Percentiles rank a stretch among this genome's conserved stretches.
These are phyloP conservation scores for Scytalidium sp. DNA, from an alignment of 2,329 filamentous ascomycete species.

Conservation along the genomic window DNA sequence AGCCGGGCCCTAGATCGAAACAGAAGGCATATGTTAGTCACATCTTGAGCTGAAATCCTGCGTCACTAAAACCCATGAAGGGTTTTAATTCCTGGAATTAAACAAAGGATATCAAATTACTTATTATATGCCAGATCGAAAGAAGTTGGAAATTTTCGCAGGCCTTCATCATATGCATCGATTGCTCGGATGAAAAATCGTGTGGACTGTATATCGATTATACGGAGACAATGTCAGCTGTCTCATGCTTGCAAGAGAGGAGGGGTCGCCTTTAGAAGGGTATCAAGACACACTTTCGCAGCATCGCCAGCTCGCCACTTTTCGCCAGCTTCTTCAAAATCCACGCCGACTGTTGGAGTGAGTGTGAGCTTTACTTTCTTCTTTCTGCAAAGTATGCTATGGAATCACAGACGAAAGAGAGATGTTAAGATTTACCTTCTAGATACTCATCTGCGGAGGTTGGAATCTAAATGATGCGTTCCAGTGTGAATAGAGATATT, in stretches of 20 bases:
- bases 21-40: neutral
- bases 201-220: conserved; percentile 25
- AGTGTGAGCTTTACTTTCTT: conserved; percentile 3
- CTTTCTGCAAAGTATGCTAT: neutral
- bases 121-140: conserved; percentile 77
- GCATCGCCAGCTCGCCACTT: conserved; percentile 74
- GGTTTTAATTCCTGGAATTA: no score
- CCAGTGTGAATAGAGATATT: conserved; percentile 6
- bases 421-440: conserved; percentile 40
- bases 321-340: conserved; percentile 67
- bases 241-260: no score
- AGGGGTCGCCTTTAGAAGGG: no score
- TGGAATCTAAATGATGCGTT: conserved; percentile 38
- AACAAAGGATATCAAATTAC: no score
- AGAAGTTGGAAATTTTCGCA: conserved; percentile 55
- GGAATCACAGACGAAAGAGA: neutral
- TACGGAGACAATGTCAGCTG: neutral
- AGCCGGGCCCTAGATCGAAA: conserved; percentile 55
- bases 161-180: conserved; percentile 61
- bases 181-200: conserved; percentile 61
- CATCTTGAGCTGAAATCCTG: neutral
- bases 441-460: conserved; percentile 66
- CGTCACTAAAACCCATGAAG: no score
- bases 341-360: conserved; percentile 51
- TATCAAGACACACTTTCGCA: conserved; percentile 42